Evolutionary conservation across 805 yeast genomes (phyloP).

Genomic region (Aciculoconidium aculeatum): DNA sequence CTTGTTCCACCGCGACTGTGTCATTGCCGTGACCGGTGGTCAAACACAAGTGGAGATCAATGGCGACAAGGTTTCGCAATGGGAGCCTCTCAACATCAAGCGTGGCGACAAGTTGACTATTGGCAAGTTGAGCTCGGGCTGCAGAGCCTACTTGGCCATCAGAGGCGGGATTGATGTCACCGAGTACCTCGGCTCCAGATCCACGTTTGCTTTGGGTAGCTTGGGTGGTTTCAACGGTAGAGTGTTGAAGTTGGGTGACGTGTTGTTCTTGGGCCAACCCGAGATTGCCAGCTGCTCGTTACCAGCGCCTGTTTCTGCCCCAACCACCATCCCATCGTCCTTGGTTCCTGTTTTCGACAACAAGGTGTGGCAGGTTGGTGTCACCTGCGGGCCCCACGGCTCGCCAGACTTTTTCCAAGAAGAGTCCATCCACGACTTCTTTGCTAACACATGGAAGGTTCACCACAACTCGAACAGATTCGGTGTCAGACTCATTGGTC

Average conservation of each 20-base stretch:
- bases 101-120: constrained; percentile 74
- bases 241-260: constrained; percentile 87
- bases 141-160: constrained; percentile 84
- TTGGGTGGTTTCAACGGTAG: constrained; percentile 96
- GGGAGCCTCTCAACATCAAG: constrained; percentile 65
- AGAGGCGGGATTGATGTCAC: constrained; percentile 93
- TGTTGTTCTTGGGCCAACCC: constrained; percentile 79
- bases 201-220: constrained; percentile 90
- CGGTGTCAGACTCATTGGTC: constrained; percentile 92
- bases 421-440: constrained; percentile 73
- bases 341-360: constrained; percentile 49
- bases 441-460: constrained; percentile 79
- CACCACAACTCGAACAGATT: constrained; percentile 96
- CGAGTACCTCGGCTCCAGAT: constrained; percentile 91
- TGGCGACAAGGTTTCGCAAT: constrained; percentile 50
- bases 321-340: constrained; percentile 49
- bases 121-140: constrained; percentile 78
- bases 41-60: constrained; percentile 60
- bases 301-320: constrained; percentile 67
- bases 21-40: constrained; percentile 88
- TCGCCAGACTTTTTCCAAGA: constrained; percentile 87
- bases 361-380: constrained; percentile 78
- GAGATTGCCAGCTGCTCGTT: constrained; percentile 58
- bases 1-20: constrained; percentile 73
- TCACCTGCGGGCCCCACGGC: constrained; percentile 97